Evolutionary conservation across 352 stramenopile species (phyloP).

Genomic region (Globisporangium canariense): DNA sequence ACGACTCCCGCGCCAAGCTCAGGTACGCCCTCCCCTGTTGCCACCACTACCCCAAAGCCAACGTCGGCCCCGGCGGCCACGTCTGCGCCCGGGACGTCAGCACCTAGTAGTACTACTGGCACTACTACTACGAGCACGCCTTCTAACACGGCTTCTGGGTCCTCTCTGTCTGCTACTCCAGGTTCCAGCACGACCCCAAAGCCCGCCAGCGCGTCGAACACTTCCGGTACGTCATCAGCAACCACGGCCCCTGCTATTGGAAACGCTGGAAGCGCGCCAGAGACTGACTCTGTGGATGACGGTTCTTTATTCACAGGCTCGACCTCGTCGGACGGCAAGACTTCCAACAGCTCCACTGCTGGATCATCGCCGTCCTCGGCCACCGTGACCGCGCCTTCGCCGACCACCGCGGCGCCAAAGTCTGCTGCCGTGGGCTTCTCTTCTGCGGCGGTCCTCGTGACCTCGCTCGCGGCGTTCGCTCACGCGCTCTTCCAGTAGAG

Average conservation of each 20-base stretch:
- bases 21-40: conserved; percentile 1
- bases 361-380: not conserved
- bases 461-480: conserved; percentile 1
- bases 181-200: conserved; percentile 6
- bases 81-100: not conserved
- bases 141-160: conserved; percentile 2
- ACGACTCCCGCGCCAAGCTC: not conserved
- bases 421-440: not conserved
- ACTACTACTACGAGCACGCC: not conserved
- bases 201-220: not conserved
- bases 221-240: not conserved
- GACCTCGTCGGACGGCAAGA: not conserved
- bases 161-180: not conserved
- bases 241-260: not conserved
- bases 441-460: not conserved
- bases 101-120: not conserved
- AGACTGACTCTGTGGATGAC: conserved; percentile 5
- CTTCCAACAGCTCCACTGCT: not conserved
- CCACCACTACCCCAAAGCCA: conserved; percentile 1
- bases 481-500: conserved; percentile 6
- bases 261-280: not conserved
- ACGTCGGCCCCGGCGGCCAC: not conserved
- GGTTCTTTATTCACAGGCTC: conserved; percentile 3
- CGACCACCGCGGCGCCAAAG: not conserved
- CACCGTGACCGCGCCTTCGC: not conserved